Evolutionary conservation across 495 filamentous ascomycete species (phyloP), one percentile per base, ranked within the genome.

Genomic region (Pyrenula aspistea): DNA sequence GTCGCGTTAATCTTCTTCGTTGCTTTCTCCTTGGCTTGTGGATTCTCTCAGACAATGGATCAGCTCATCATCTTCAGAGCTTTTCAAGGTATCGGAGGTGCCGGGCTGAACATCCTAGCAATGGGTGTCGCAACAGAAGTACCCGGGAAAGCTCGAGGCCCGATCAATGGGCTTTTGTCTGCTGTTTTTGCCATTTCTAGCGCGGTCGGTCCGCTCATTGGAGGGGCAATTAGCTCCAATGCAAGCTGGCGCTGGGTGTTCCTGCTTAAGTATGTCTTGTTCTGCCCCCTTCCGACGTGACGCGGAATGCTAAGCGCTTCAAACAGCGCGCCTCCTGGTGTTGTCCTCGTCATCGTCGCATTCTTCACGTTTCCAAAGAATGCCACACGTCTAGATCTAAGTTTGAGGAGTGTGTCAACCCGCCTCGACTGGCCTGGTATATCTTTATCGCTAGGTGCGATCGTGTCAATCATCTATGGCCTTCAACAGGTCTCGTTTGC

Each of bases 1-100:
- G 60, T 67, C 3, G 67, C 75, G 3, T 74, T 84, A 65, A 57
- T 73, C 23, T 59, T 83, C 53, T 83, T 85, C 54, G 63, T 72
- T 1, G 66, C 72, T 1, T 81, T 79, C 42, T 84, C 79, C 0
- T 67, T 74, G 22, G 80, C 75, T 58, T 84, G 81, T 58, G 81
- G 71, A 15, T 65, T 65, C 19, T 66, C 78, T 0, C 61, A 71
- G 21, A 72, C 60, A 10, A 74, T 83, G 71, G 63, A 59, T 10
- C 71, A 81, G 57, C 67, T 83, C 78, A 80, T 56, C 54, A 73
- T 63, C 49, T 24, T 24, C 0, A 67, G 65, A 0, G 15, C 54
- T 12, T 48, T 23, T 59, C 62, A 3, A 69, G 68, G 0, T 49
- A 23, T 47, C 12, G 23, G 10, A 22, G 52, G 22, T 10, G n/a